Conservation (phyloP, 179 eudicot genomes). For the Patellifolia procumbens region DNA sequence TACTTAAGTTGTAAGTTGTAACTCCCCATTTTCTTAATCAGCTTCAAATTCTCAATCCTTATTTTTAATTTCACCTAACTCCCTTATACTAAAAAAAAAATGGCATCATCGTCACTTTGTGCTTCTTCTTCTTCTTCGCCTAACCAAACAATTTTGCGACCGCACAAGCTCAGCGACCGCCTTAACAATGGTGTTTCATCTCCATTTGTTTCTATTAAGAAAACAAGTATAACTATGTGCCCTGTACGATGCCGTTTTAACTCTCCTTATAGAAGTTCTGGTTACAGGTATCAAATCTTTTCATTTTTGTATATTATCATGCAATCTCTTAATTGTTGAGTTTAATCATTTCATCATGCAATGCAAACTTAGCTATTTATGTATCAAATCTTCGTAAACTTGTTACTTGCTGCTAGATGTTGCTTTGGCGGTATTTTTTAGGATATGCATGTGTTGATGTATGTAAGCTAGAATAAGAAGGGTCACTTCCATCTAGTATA, state of each 20-base stretch:
- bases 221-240: not conserved
- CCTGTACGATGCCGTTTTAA: conserved; percentile 31
- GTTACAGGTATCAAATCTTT: conserved; percentile 12
- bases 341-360: not conserved
- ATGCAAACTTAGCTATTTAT: too few relatives aligned
- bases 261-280: not conserved
- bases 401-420: too few relatives aligned
- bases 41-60: not conserved
- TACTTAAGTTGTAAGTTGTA: not conserved
- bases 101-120: conserved; percentile 9
- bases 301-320: too few relatives aligned
- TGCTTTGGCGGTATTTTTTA: too few relatives aligned
- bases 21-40: not conserved
- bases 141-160: not conserved
- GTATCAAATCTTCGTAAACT: too few relatives aligned
- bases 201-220: not conserved
- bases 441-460: too few relatives aligned
- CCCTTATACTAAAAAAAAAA: not conserved
- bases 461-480: too few relatives aligned
- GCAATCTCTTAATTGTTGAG: not conserved
- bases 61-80: not conserved
- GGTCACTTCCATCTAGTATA: too few relatives aligned
- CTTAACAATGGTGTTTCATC: conserved; percentile 9
- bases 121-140: not conserved
- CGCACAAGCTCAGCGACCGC: not conserved